Evolutionary conservation across 176 grass and related monocot genomes (phyloP).

Genomic region (Paspalum notatum): DNA sequence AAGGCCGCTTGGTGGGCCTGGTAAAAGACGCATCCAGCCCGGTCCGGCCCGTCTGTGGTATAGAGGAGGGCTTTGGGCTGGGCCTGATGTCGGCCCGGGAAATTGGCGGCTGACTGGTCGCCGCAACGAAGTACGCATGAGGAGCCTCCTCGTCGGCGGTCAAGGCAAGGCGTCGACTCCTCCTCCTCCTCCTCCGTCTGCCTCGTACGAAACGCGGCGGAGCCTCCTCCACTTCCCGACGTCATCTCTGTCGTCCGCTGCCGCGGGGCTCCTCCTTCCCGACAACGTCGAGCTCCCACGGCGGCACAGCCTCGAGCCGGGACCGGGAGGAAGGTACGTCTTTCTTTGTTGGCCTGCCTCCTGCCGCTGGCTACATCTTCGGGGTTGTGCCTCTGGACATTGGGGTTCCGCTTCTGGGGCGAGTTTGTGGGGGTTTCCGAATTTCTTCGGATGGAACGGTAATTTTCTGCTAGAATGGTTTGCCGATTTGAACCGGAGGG

Average conservation of each 20-base stretch:
- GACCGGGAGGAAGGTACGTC: background rate
- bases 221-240: too few relatives aligned
- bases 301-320: background rate
- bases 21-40: background rate
- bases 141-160: too few relatives aligned
- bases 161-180: background rate
- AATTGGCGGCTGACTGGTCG: too few relatives aligned
- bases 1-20: background rate
- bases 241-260: background rate
- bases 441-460: too few relatives aligned
- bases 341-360: background rate
- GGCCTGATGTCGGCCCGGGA: too few relatives aligned
- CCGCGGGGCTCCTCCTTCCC: background rate
- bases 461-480: too few relatives aligned
- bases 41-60: background rate
- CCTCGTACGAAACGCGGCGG: conserved; percentile 4
- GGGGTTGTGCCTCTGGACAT: background rate
- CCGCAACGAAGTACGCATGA: too few relatives aligned
- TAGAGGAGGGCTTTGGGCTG: background rate
- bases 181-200: background rate
- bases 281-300: background rate
- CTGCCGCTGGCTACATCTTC: too few relatives aligned
- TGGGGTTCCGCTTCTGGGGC: too few relatives aligned
- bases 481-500: too few relatives aligned
- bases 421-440: too few relatives aligned